Base-by-base conservation (phyloP, 345 rosid species). In the Aquilaria yunnanensis region DNA sequence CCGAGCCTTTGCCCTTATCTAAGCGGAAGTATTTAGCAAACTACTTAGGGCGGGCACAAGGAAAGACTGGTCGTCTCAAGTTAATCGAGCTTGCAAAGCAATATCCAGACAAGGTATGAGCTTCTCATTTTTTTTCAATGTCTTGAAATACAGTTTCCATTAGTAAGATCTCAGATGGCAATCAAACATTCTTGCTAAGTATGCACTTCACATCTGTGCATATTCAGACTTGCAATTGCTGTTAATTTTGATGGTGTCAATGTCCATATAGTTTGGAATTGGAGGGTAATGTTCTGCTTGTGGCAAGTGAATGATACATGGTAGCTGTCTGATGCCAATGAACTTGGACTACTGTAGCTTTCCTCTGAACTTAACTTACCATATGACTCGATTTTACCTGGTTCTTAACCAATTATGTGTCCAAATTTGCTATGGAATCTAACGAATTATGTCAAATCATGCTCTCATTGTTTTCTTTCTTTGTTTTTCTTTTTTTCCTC, bases 11-110 rank as follows among this genome's bases (percentile, higher is more conserved):
- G 78, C 91, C 96, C 73, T 54, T 94, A 60, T 67, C 82, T 34
- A 81, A 82, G 73, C 82, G 99, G 64, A 88, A 84, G 77, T 85
- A 82, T 77, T 72, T 90, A 74, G 96, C 96, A 4, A 94, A 94
- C 77, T 94, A 85, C 77, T 78, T 94, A 63, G 99, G 97, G 37
- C 88, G 99, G 66, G 97, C 96, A 11, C 99, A 90, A 65, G 90
- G 85, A 55, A 94, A 90, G 71, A 72, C 72, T 74, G 99, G 96
- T 32, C 85, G 99, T 55, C 87, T 94, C 68, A 80, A 79, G 70
- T 71, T 94, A 71, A 88, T 94, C 54, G 87, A 88, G 65, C 91
- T 94, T 49, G 80, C 97, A 59, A 82, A 83, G 72, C 85, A 87
- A 70, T 87, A 74, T 77, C 93, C 96, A 32, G 81, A 88, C 57